Base-by-base conservation (phyloP, 768 basidiomycete genomes). In the Tricholoma saponaceum region DNA sequence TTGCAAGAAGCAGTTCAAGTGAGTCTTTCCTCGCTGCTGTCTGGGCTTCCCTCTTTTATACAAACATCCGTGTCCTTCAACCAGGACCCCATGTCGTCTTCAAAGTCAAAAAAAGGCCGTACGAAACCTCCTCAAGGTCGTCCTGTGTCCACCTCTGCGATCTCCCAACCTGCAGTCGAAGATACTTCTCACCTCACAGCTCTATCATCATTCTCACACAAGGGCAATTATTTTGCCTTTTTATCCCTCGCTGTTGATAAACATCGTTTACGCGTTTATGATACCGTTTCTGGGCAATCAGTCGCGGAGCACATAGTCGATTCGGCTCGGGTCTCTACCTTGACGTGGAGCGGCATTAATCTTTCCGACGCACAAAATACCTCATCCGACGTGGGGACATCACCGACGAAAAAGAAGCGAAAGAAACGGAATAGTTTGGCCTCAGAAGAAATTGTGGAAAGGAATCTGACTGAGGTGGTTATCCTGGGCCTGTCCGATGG, bases 231-330 rank as follows among this genome's bases (percentile, higher is more conserved):
- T 35, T 87, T 87, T 64, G 85, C 82, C 1, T 78, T 83, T 53
- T 69, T 86, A 26, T 85, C 85, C 9, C 77, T 88, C 22, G 80
- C 86, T 2, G 77, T 89, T 52, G 86, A 89, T 77, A 89, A 86
- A 69, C 86, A 89, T 66, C 80, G 85, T 46, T 71, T 88, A 56
- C 84, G 85, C 63, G 75, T 88, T 37, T 86, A 85, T 68, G 79
- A 86, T 66, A 80, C 83, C 8, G 61, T 74, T 7, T 76, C 82
- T n/a, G 79, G 77, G 35, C 77, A 79, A 60, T 77, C 82, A 30
- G 69, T 82, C 20, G 80, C 84, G 4, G 86, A 89, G 67, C 72
- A 84, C 69, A 75, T 77, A 16, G 66, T 86, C 18, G 81, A 85
- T 33, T 74, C 75, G 23, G 80, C 80, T 56, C 79, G 83, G 46